Percentiles rank a stretch among this genome's conserved stretches.
phyloP scores from a whole-genome alignment of 345 rosid genomes.

The Luvunga scandens region DNA sequence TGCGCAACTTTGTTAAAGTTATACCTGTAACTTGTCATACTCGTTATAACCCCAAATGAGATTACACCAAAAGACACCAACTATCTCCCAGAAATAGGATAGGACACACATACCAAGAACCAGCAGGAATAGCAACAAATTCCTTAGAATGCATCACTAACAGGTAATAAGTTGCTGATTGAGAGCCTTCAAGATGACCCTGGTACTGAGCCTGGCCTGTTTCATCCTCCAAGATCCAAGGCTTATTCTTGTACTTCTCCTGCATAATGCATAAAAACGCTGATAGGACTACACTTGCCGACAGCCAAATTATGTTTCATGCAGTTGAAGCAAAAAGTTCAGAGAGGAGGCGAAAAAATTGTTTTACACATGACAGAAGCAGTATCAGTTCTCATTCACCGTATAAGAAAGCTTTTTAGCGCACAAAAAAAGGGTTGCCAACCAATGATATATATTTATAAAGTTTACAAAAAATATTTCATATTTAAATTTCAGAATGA shows the following conservation, averaged over 20 bases:
- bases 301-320: not conserved
- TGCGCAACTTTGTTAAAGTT: constrained; percentile 94
- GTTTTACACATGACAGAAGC: not conserved
- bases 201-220: constrained; percentile 91
- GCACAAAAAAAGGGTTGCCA: not conserved
- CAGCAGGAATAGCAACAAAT: constrained; percentile 88
- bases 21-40: constrained; percentile 43
- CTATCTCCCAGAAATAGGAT: not conserved
- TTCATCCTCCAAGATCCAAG: constrained; percentile 96
- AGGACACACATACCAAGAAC: constrained; percentile 68
- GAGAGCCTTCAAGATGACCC: constrained; percentile 95
- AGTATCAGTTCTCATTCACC: not conserved
- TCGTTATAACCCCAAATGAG: not conserved
- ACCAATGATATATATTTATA: not conserved
- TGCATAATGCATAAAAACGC: constrained; percentile 18
- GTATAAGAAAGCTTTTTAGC: not conserved
- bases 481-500: too few species aligned
- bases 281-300: not conserved
- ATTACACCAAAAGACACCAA: not conserved
- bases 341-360: not conserved
- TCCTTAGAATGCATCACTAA: constrained; percentile 83
- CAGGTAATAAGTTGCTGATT: constrained; percentile 90
- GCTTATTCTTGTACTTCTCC: constrained; percentile 94
- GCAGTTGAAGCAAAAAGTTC: not conserved
- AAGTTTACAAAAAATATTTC: not conserved